These are phyloP conservation scores for Malassezia vespertilionis DNA, from an alignment of 1,284 basidiomycete genomes.

Conservation along the genomic window DNA sequence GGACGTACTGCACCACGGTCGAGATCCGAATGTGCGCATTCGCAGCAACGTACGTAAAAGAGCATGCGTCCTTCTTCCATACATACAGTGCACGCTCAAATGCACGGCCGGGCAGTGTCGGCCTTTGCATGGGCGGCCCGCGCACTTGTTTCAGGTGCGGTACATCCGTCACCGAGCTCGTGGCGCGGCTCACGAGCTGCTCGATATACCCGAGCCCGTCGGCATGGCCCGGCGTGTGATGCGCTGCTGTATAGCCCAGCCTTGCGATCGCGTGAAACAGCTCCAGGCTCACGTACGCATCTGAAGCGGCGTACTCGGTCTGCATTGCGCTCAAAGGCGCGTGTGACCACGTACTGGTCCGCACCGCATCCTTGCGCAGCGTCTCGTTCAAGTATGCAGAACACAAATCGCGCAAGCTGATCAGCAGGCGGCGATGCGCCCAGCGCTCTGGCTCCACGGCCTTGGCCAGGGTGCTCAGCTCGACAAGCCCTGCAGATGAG, in stretches of 20 bases:
- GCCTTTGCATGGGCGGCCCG: no score
- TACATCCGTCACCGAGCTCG: background rate
- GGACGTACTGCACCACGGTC: background rate
- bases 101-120: background rate
- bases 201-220: background rate
- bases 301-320: conserved; percentile 34
- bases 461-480: conserved; percentile 26
- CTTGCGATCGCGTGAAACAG: conserved; percentile 15
- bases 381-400: conserved; percentile 23
- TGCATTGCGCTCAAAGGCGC: conserved; percentile 20
- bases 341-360: conserved; percentile 26
- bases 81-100: background rate
- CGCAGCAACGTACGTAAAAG: background rate
- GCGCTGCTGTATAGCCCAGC: background rate
- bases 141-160: background rate
- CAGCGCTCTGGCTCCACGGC: conserved; percentile 21
- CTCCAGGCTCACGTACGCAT: conserved; percentile 31
- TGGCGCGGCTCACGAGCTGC: background rate
- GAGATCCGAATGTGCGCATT: background rate
- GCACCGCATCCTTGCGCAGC: conserved; percentile 25
- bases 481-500: conserved; percentile 20
- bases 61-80: background rate
- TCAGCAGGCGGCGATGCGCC: conserved; percentile 17
- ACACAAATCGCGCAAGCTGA: conserved; percentile 29
- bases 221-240: background rate